phyloP scores from a whole-genome alignment of 805 yeast species.

The Yarrowia hollandica region DNA sequence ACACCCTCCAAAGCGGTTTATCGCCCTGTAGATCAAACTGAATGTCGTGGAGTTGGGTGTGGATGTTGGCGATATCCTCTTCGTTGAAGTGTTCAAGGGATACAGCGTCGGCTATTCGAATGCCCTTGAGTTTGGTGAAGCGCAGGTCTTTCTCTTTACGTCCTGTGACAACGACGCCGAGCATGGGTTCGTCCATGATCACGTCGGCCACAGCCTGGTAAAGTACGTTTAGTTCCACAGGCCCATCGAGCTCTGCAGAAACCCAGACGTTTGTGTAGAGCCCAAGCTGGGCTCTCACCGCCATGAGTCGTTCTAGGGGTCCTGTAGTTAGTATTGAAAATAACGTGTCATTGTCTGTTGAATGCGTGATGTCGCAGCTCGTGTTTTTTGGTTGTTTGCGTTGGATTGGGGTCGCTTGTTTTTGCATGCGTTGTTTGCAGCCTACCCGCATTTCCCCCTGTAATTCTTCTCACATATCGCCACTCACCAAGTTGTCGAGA shows the following conservation, averaged over 20 bases:
- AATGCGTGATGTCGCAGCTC: not conserved
- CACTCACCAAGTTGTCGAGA: constrained; percentile 28
- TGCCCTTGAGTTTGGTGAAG: constrained; percentile 23
- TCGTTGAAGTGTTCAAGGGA: constrained; percentile 14
- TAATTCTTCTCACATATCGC: not conserved
- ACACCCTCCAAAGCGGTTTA: constrained; percentile 35
- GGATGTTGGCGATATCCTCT: constrained; percentile 11
- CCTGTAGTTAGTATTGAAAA: not conserved
- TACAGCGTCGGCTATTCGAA: constrained; percentile 15
- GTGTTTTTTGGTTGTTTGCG: not conserved
- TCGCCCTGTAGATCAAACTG: constrained; percentile 18
- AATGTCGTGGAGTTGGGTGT: constrained; percentile 14
- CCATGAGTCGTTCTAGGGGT: constrained; percentile 23
- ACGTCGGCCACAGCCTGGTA: constrained; percentile 26
- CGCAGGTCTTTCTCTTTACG: constrained; percentile 21
- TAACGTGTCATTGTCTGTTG: no score
- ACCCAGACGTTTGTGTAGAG: constrained; percentile 26
- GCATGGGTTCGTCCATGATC: constrained; percentile 24
- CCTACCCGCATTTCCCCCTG: not conserved
- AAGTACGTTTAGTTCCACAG: constrained; percentile 7
- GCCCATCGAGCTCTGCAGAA: constrained; percentile 10
- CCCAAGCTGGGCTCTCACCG: constrained; percentile 26
- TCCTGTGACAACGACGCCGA: constrained; percentile 16
- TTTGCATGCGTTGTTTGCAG: no score
- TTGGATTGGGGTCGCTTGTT: no score